phyloP scores from a whole-genome alignment of 495 filamentous ascomycete genomes.

The Massariosphaeria phaeospora region DNA sequence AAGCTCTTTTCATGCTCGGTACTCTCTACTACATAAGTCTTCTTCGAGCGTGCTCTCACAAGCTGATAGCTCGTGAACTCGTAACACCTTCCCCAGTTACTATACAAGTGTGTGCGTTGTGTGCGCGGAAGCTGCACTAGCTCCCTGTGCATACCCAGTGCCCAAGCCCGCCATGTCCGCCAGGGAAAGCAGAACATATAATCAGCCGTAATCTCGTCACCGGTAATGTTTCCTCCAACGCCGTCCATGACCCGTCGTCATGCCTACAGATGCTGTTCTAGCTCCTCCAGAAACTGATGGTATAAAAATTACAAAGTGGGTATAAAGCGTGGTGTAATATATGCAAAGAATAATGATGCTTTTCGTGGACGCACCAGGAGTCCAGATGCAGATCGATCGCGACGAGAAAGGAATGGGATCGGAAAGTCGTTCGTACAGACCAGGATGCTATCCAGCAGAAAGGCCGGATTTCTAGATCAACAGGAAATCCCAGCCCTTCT shows the following conservation, averaged over 20 bases:
- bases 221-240: constrained; percentile 13
- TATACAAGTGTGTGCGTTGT: constrained; percentile 11
- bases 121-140: constrained; percentile 20
- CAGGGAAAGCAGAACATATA: constrained; percentile 10
- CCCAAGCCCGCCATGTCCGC: constrained; percentile 8
- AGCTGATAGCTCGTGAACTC: too few species aligned
- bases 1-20: background rate
- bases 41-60: too few species aligned
- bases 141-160: background rate
- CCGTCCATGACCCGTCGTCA: constrained; percentile 12
- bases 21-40: constrained; percentile 3
- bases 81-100: constrained; percentile 4
- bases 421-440: constrained; percentile 25
- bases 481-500: constrained; percentile 87
- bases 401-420: constrained; percentile 17
- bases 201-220: constrained; percentile 24
- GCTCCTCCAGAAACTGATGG: constrained; percentile 6
- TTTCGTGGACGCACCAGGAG: constrained; percentile 9
- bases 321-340: constrained; percentile 33
- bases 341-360: constrained; percentile 27
- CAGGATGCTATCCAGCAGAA: constrained; percentile 35
- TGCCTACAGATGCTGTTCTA: constrained; percentile 8
- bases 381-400: constrained; percentile 4
- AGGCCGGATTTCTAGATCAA: constrained; percentile 61
- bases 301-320: constrained; percentile 37